Base-by-base conservation (phyloP, 2,329 filamentous ascomycete species). In the Passalora sequoiae region DNA sequence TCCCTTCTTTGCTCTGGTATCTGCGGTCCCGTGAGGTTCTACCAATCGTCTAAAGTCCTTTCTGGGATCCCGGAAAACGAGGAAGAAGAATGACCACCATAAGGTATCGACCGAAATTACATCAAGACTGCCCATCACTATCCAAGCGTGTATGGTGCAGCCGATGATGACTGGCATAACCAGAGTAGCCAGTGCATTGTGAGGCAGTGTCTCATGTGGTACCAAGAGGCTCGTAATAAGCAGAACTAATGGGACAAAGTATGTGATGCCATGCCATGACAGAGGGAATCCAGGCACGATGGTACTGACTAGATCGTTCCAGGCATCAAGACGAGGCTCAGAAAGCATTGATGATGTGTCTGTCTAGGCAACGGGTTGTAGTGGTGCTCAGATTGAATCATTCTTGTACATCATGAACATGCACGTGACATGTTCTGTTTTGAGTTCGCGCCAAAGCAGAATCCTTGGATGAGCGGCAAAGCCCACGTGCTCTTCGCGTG, bases 231-330 rank as follows among this genome's bases (percentile, higher is more conserved):
- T 52, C 12, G 55, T 41, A 12, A 53, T 55, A 12, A 60, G 44
- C 3, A 63, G 43, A 10, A 59, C 10, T 2, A 50, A 44, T 9
- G 58, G 51, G 7, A 60, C 20, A 38, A 61, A 56, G 42, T 60
- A 62, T 22, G 51, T 57, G 16, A 53, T 12, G 29, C 50, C 56
- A n/a, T n/a, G n/a, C n/a, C n/a, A n/a, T n/a, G n/a, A n/a, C n/a
- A n/a, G n/a, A 22, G 50, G 54, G 6, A 59, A 59, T 10, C 59
- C 60, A 4, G 60, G 60, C 6, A 60, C 43, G 24, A 61, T 49
- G 27, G 38, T 44, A 16, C n/a, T 43, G 15, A 43, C 40, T 10
- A 43, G 32, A 16, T 43, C 31, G 22, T 28, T 25, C 13, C 30
- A 43, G 30, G 38, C 27, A 40, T n/a, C n/a, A n/a, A n/a, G n/a